Percentiles rank a stretch among this genome's conserved stretches.
Evolutionary conservation across 805 yeast species (phyloP).

Genomic region (Saccharomycopsis amapae): DNA sequence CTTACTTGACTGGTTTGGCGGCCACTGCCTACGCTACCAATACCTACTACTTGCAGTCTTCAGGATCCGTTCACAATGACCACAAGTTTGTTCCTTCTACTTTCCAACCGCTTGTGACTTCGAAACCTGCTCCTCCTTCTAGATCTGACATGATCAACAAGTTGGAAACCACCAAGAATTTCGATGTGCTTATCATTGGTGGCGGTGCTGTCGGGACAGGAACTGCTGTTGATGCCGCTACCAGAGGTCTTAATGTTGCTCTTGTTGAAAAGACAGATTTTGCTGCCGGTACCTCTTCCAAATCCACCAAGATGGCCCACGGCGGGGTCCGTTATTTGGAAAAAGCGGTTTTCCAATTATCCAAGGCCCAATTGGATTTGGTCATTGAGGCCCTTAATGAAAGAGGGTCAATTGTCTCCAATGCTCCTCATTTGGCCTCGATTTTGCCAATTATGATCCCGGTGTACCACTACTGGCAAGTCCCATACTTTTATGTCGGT

Average conservation of each 20-base stretch:
- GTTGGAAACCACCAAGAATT: constrained; percentile 44
- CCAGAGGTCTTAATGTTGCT: constrained; percentile 86
- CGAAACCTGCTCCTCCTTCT: constrained; percentile 45
- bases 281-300: constrained; percentile 88
- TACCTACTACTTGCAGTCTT: too few species aligned
- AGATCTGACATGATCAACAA: constrained; percentile 46
- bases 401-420: constrained; percentile 75
- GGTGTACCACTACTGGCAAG: constrained; percentile 93
- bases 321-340: constrained; percentile 96
- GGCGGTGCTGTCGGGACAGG: constrained; percentile 98
- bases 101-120: constrained; percentile 30
- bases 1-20: not conserved
- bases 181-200: constrained; percentile 82
- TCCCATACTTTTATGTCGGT: constrained; percentile 89
- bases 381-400: constrained; percentile 87
- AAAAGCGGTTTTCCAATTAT: constrained; percentile 87
- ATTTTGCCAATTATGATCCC: constrained; percentile 92
- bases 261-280: constrained; percentile 82
- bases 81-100: not conserved
- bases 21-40: not conserved
- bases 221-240: constrained; percentile 82
- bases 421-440: constrained; percentile 86
- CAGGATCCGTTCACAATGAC: not conserved
- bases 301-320: constrained; percentile 93
- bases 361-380: constrained; percentile 80